Evolutionary conservation across 2,329 filamentous ascomycete species (phyloP), one percentile per base, ranked within the genome.

Genomic region (Cordyceps cateniannulata): DNA sequence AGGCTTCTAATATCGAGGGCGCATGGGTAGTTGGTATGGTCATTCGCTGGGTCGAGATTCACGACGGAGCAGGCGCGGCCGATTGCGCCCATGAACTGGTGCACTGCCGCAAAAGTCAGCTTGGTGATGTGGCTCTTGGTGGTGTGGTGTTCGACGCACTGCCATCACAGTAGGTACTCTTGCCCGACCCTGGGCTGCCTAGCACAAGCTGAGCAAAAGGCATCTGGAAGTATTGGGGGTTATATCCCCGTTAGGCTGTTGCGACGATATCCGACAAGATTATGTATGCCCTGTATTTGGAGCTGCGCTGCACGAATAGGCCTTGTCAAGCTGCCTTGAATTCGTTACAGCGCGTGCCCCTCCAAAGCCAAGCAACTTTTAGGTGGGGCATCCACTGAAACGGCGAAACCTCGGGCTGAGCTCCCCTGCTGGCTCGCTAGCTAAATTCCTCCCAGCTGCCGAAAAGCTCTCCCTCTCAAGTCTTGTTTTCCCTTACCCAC

Each of bases 101-200:
- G 91, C 90, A 99, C 85, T 88, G 62, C 51, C 10, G 27, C 66
- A 61, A 20, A 25, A 3, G 48, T 49, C 14, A 55, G 51, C 18
- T 38, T n/a, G 12, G 10, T 45, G 52, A 47, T 35, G 27, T 8
- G 18, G 16, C 35, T 49, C 2, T 6, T 40, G 40, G 52, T 50
- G 50, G 51, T 38, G 35, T 38, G 35, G 54, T 38, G 8, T 25
- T 18, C 6, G 35, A 69, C 85, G 73, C 74, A 88, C 85, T 96
- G 71, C 95, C 95, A 85, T 98, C 91, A 80, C 93, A 98, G 73
- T 96, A 97, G 8, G 95, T 99, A 65, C 92, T 97, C 78, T 99
- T 99, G 63, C 95, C 95, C 32, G 92, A 87, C 69, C 95, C 95
- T 7, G 95, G 95, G 66, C 93, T 93, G n/a, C 95, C 95, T 68